These are phyloP conservation scores for Debaryomyces psychrophilus DNA, from an alignment of 1,139 yeast species.

Conservation along the genomic window DNA sequence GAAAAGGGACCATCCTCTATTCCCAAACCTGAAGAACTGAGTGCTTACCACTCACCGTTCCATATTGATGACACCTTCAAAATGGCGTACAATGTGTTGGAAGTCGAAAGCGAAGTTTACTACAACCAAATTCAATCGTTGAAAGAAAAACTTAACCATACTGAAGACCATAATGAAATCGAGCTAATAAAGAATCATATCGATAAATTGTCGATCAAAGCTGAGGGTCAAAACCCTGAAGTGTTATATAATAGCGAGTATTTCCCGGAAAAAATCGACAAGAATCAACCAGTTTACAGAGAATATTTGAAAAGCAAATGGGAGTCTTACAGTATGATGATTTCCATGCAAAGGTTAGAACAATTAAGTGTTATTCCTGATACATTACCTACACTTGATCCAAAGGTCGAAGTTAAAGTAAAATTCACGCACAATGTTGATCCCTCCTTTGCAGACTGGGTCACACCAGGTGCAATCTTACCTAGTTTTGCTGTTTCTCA, in stretches of 20 bases:
- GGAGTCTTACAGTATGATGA: slow-evolving; percentile 67
- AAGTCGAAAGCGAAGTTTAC: slow-evolving; percentile 39
- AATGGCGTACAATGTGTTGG: slow-evolving; percentile 63
- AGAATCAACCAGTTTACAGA: slow-evolving; percentile 78
- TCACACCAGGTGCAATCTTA: slow-evolving; percentile 76
- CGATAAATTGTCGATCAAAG: slow-evolving; percentile 34
- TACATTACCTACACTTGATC: slow-evolving; percentile 87
- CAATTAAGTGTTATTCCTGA: slow-evolving; percentile 87
- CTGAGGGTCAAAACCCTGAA: slow-evolving; percentile 80
- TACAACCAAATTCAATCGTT: slow-evolving; percentile 26
- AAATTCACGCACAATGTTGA: slow-evolving; percentile 72
- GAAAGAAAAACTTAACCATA: slow-evolving; percentile 13
- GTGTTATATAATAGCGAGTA: slow-evolving; percentile 67
- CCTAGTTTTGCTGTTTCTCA: slow-evolving; percentile 72
- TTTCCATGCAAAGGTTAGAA: slow-evolving; percentile 88
- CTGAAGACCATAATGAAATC: slow-evolving; percentile 12
- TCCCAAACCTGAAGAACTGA: slow-evolving; percentile 18
- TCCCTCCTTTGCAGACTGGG: slow-evolving; percentile 56
- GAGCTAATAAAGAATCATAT: slow-evolving; percentile 17
- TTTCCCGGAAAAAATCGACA: slow-evolving; percentile 55
- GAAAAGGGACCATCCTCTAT: slow-evolving; percentile 37
- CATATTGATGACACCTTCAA: slow-evolving; percentile 75
- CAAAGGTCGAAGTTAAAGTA: slow-evolving; percentile 73
- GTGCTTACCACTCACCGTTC: slow-evolving; percentile 62
- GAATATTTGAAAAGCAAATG: slow-evolving; percentile 68